These are phyloP conservation scores for Solanum peruvianum DNA, from an alignment of 257 asterid species.

Conservation along the genomic window DNA sequence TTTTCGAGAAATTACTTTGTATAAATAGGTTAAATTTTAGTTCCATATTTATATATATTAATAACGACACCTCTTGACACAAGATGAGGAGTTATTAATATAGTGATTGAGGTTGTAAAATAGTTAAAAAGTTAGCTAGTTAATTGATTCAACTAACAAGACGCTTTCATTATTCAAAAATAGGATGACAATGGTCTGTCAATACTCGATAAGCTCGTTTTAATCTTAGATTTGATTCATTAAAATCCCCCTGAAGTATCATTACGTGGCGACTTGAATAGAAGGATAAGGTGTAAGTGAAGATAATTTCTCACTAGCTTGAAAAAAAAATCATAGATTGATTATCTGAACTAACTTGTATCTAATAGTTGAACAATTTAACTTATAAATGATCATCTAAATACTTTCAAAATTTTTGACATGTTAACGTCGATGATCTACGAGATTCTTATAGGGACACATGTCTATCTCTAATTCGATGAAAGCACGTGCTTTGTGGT, in stretches of 20 bases:
- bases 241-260: not conserved
- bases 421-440: not conserved
- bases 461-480: not conserved
- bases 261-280: not conserved
- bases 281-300: no score
- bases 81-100: not conserved
- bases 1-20: no score
- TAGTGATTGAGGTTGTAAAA: no score
- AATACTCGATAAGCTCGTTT: not conserved
- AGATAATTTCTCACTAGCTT: no score
- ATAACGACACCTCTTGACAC: no score
- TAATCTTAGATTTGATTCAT: not conserved
- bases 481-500: not conserved
- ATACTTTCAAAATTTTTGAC: fast-evolving
- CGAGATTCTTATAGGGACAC: not conserved
- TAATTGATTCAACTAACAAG: no score
- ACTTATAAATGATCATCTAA: not conserved
- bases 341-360: not conserved
- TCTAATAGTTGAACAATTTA: not conserved
- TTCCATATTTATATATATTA: no score
- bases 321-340: no score
- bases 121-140: no score
- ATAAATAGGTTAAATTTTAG: no score
- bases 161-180: no score
- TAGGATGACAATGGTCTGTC: not conserved